Evolutionary conservation across 371 early-diverging fungal species (phyloP), one percentile per base, ranked within the genome.

Genomic region (Mucor mucedo): DNA sequence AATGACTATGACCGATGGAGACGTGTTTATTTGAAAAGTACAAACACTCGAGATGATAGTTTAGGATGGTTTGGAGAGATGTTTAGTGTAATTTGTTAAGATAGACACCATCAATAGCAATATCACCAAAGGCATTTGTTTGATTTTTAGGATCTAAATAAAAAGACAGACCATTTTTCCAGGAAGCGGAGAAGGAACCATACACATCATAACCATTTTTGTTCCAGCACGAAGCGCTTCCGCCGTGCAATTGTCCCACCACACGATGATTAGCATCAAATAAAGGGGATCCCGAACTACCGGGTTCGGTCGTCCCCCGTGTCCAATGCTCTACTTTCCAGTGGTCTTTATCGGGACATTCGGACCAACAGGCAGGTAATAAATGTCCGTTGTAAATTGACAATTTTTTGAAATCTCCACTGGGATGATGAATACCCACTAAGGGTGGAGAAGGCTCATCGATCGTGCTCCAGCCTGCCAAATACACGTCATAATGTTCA

Each of bases 241-340:
- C 84, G 2, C 84, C 84, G 65, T 84, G 84, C 35, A 84, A 55
- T 27, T 84, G 84, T 1, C 84, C 84, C 1, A 83, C 73, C n/a
- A 84, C 76, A 4, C 77, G 60, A 65, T 71, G 71, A 27, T 68
- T 73, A 1, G 76, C 69, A 38, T 84, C 74, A 60, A 84, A 84
- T 32, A 84, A 48, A 0, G 84, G 84, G 0, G 79, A 80, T 13
- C 84, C 84, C 45, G 81, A 80, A 27, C 77, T 76, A 9, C 84
- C 84, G 3, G 84, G 84, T 47, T 84, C 84, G 33, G 84, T 83
- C 4, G 79, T 83, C 1, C 82, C 75, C 40, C 55, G 47, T 0
- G 63, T 64, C 75, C 75, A 75, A 7, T 56, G 44, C 21, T 66
- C 67, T 11, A 75, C 63, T 30, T 52, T 60, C 76, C 72, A 75